Conservation (phyloP, 2,329 filamentous ascomycete genomes). For the Paecilomyces niveus region DNA sequence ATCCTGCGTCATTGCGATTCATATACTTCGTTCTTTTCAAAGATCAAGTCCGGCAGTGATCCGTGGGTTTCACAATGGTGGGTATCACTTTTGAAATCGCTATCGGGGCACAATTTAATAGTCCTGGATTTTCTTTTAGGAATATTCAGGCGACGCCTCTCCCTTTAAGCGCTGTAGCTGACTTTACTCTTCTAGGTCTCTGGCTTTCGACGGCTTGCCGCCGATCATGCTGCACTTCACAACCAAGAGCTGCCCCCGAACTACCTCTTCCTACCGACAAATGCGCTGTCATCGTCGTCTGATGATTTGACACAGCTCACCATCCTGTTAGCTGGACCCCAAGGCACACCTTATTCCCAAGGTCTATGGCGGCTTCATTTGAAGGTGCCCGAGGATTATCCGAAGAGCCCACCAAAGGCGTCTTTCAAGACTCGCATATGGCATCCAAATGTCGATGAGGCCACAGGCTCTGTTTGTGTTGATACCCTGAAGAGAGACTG, state of each 20-base stretch:
- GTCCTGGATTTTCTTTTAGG: neutral
- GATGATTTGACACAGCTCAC: constrained; percentile 53
- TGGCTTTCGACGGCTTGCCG: constrained; percentile 50
- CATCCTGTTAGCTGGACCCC: constrained; percentile 52
- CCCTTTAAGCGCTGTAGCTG: neutral
- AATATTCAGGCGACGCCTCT: neutral
- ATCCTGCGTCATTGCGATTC: neutral
- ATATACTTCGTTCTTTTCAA: neutral
- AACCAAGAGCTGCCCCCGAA: constrained; percentile 52
- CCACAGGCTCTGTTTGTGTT: constrained; percentile 56
- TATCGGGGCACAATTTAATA: neutral
- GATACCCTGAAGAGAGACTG: constrained; percentile 60
- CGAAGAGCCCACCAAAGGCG: constrained; percentile 45
- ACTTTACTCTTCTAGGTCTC: constrained; percentile 19
- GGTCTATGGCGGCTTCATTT: constrained; percentile 56
- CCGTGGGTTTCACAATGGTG: neutral
- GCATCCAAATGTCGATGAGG: constrained; percentile 59
- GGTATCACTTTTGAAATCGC: neutral
- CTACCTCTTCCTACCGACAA: constrained; percentile 49
- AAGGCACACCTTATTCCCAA: constrained; percentile 52
- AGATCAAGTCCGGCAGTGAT: neutral
- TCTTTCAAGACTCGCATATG: constrained; percentile 56
- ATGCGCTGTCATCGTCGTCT: constrained; percentile 22
- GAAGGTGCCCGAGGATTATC: constrained; percentile 52
- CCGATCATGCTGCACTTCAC: constrained; percentile 53